Evolutionary conservation across 2,329 filamentous ascomycete genomes (phyloP).

Genomic region (Fusarium odoratissimum): DNA sequence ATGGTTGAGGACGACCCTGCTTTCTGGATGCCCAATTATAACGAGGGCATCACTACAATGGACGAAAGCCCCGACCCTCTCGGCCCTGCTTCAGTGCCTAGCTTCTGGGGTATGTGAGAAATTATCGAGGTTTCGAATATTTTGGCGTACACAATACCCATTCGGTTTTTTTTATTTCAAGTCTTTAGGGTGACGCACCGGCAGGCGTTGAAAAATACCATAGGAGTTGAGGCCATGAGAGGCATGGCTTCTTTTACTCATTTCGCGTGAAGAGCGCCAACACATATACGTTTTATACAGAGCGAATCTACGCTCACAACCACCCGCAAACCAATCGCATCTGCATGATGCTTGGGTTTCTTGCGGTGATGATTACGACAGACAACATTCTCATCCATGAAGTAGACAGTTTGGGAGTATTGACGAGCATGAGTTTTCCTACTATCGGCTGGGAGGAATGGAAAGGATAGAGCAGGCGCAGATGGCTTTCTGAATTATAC

Average conservation of each 20-base stretch:
- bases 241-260: constrained; percentile 35
- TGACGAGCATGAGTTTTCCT: constrained; percentile 28
- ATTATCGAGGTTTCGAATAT: constrained; percentile 33
- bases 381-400: constrained; percentile 38
- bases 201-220: constrained; percentile 45
- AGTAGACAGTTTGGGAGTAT: constrained; percentile 29
- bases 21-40: constrained; percentile 63
- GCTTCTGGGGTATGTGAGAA: constrained; percentile 53
- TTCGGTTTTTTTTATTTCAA: constrained; percentile 45
- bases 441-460: constrained; percentile 15
- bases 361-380: constrained; percentile 43
- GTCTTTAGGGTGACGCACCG: constrained; percentile 40
- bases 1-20: constrained; percentile 64
- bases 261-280: constrained; percentile 41
- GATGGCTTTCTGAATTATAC: constrained; percentile 35
- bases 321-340: constrained; percentile 2
- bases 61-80: constrained; percentile 53
- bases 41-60: constrained; percentile 51
- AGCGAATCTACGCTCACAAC: constrained; percentile 37
- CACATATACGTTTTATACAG: constrained; percentile 44
- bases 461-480: constrained; percentile 29
- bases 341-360: constrained; percentile 3
- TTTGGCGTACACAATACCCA: constrained; percentile 50
- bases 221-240: constrained; percentile 31
- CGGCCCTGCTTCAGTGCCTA: constrained; percentile 47